Percentiles rank a stretch among this genome's conserved stretches.
Evolutionary conservation across 176 grass and related monocot species (phyloP).

Genomic region (Avena sativa): DNA sequence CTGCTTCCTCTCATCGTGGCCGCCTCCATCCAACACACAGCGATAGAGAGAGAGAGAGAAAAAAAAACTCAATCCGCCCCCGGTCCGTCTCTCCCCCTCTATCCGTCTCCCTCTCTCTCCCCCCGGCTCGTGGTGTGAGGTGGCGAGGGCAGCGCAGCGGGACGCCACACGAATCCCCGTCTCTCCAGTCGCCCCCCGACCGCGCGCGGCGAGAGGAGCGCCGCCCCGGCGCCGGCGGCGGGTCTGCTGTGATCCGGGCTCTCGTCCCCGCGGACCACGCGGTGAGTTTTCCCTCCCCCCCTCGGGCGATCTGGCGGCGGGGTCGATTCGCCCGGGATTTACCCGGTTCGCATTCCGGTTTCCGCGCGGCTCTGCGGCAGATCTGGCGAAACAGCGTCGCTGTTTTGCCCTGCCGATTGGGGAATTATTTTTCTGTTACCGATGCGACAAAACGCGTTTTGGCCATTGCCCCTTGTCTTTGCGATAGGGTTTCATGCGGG

Average conservation of each 20-base stretch:
- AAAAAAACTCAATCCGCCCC: background rate
- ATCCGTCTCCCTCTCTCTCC: background rate
- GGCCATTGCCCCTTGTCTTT: background rate
- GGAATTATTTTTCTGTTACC: conserved; percentile 16
- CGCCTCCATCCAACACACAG: too few species aligned
- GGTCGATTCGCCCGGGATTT: background rate
- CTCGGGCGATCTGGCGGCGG: conserved; percentile 13
- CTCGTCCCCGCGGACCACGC: background rate
- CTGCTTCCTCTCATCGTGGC: conserved; percentile 1
- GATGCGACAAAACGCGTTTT: background rate
- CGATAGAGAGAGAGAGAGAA: background rate
- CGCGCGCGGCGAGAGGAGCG: background rate
- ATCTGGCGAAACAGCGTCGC: conserved; percentile 28
- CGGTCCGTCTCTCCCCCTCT: background rate
- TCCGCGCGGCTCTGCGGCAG: background rate
- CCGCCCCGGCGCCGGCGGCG: background rate
- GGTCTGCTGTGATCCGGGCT: background rate
- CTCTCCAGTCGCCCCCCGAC: conserved; percentile 36
- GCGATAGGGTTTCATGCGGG: background rate
- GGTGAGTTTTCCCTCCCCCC: conserved; percentile 24
- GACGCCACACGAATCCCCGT: conserved; percentile 10
- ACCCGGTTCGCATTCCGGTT: conserved; percentile 2
- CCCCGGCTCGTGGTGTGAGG: conserved; percentile 8
- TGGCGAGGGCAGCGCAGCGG: background rate
- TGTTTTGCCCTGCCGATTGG: background rate